Percentiles rank a stretch among this genome's conserved stretches.
Evolutionary conservation across 768 basidiomycete genomes (phyloP).

Genomic region (Leucocoprinus birnbaumii): DNA sequence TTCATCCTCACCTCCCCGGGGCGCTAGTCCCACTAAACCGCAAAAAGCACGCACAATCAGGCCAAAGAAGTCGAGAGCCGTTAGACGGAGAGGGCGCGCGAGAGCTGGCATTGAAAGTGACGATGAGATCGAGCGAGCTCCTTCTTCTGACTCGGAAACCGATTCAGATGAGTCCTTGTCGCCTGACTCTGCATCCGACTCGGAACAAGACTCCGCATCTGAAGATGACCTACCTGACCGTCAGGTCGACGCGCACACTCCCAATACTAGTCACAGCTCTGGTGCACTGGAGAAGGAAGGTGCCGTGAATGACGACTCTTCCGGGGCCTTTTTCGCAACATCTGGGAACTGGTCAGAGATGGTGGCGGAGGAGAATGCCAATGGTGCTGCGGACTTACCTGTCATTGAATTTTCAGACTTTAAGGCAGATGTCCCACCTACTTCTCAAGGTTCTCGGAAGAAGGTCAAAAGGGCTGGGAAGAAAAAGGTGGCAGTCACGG

Average conservation of each 20-base stretch:
- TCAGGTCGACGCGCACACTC: constrained; percentile 57
- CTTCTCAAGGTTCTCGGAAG: constrained; percentile 28
- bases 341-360: constrained; percentile 78
- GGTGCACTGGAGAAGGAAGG: constrained; percentile 31
- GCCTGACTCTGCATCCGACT: constrained; percentile 51
- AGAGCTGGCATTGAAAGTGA: constrained; percentile 63
- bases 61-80: constrained; percentile 37
- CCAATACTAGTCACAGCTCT: constrained; percentile 64
- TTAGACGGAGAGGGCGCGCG: constrained; percentile 64
- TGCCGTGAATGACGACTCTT: constrained; percentile 26
- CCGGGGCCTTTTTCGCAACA: constrained; percentile 49
- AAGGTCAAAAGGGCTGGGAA: constrained; percentile 40
- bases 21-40: constrained; percentile 25
- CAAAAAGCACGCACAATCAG: constrained; percentile 30
- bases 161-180: constrained; percentile 57
- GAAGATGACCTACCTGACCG: constrained; percentile 55
- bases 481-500: constrained; percentile 5
- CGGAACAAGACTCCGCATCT: constrained; percentile 67
- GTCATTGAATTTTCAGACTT: constrained; percentile 80
- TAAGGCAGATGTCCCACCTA: constrained; percentile 33
- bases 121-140: constrained; percentile 75
- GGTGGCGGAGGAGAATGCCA: constrained; percentile 70
- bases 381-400: constrained; percentile 66
- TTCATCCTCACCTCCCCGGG: constrained; percentile 30
- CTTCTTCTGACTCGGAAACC: constrained; percentile 62